Base-by-base conservation (phyloP, 2,329 filamentous ascomycete genomes). In the Ascochyta fabae region DNA sequence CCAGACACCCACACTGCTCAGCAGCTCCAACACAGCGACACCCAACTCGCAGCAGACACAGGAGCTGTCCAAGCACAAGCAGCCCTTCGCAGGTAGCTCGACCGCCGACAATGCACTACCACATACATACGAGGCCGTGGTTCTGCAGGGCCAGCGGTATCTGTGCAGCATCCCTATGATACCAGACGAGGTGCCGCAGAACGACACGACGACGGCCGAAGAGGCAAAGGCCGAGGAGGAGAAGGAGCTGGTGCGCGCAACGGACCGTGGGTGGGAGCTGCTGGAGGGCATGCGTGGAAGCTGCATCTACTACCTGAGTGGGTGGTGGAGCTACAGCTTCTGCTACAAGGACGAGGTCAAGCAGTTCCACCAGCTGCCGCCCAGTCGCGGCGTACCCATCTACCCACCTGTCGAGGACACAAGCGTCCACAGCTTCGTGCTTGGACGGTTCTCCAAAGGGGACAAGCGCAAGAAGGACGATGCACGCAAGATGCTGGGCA, bases 271-370 rank as follows among this genome's bases (percentile, higher is more conserved):
- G 6, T 90, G 91, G 83, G 89, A 95, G 68, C 82, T 97, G 22
- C 80, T 97, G 46, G 84, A 85, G 61, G 86, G 88, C 24, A 88
- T 97, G 76, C 85, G 93, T 48, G 89, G 88, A 3, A 84, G 84
- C 46, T 97, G 93, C 75, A 84, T 97, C 60, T 96, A 94, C 79
- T 90, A 86, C 73, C 79, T 92, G 62, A 90, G 87, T 1, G 93
- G 93, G 0, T 97, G 93, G 93, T 97, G 93, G 93, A 95, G 90
- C 70, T 97, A 97, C 77, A 90, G 88, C 66, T 96, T 96, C 75
- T 97, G 93, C 81, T 95, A 96, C 78, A 91, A 91, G 71, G 84
- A 88, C 59, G 87, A 94, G 60, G 88, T 97, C 59, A 89, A 91
- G 68, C 93, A 97, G 76, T 97, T 96, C 76, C 93, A 97, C 74